Percentiles rank a stretch among this genome's conserved stretches.
Evolutionary conservation across 176 grass and related monocot genomes (phyloP).

Genomic region (Raddia distichophylla): DNA sequence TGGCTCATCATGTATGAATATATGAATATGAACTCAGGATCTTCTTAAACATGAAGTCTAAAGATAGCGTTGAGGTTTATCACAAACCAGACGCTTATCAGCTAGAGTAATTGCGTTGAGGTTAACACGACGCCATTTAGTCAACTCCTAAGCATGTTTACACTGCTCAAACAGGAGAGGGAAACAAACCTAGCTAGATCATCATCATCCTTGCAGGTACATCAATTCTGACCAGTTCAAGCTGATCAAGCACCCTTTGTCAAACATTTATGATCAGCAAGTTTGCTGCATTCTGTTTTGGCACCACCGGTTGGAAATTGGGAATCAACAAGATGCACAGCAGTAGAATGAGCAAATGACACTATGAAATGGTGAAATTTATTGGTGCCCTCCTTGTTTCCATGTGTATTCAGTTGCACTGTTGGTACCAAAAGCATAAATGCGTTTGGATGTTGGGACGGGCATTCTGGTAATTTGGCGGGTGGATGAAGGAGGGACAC

Average conservation of each 20-base stretch:
- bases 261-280: not conserved
- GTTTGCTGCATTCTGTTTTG: not conserved
- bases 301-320: not conserved
- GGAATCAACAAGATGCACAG: not conserved
- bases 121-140: not conserved
- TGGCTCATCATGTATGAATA: not conserved
- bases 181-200: not conserved
- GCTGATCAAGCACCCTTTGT: not conserved
- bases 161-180: not conserved
- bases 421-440: too few relatives aligned
- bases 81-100: not conserved
- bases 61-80: too few relatives aligned
- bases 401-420: too few relatives aligned
- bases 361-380: not conserved
- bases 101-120: not conserved
- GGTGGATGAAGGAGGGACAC: constrained; percentile 26
- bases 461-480: not conserved
- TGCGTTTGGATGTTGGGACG: not conserved
- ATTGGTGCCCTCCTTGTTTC: not conserved
- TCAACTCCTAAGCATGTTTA: constrained; percentile 37
- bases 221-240: constrained; percentile 17
- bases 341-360: not conserved
- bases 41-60: too few relatives aligned
- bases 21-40: constrained; percentile 19
- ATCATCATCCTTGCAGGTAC: not conserved